Conservation (phyloP, 1,284 basidiomycete species). For the Sanghuangporus sanghuang region DNA sequence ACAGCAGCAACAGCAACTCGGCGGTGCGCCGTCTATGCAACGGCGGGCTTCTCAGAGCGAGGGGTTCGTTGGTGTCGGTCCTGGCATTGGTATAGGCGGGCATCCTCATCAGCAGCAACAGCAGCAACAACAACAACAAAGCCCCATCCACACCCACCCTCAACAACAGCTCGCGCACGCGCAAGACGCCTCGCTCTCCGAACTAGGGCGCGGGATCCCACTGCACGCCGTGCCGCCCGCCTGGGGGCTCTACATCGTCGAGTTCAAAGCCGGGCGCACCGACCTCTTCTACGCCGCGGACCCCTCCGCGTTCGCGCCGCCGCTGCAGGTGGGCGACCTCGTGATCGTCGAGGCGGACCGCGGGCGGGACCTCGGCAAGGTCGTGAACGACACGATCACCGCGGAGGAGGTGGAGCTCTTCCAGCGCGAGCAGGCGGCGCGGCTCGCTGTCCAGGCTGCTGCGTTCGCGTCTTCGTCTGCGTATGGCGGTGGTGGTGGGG, state of each 20-base stretch:
- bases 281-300: slow-evolving; percentile 90
- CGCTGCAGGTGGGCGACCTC: slow-evolving; percentile 79
- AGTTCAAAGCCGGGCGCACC: slow-evolving; percentile 95
- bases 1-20: slow-evolving; percentile 22
- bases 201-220: slow-evolving; percentile 88
- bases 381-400: slow-evolving; percentile 88
- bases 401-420: slow-evolving; percentile 88
- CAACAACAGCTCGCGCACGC: slow-evolving; percentile 20
- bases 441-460: slow-evolving; percentile 31
- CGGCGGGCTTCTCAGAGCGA: slow-evolving; percentile 48
- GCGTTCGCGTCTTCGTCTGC: slow-evolving; percentile 27
- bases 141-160: neutral
- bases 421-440: slow-evolving; percentile 61
- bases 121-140: neutral
- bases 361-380: slow-evolving; percentile 88
- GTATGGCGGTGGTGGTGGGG: slow-evolving; percentile 26
- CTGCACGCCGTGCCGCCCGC: slow-evolving; percentile 75
- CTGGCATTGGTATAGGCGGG: neutral
- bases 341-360: slow-evolving; percentile 98
- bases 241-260: slow-evolving; percentile 92
- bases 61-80: slow-evolving; percentile 23
- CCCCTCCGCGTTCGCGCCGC: slow-evolving; percentile 36
- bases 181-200: slow-evolving; percentile 35
- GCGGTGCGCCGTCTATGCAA: slow-evolving; percentile 26
- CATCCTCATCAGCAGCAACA: neutral